Base-by-base conservation (phyloP, 2,329 filamentous ascomycete species). In the Metarhizium guizhouense region DNA sequence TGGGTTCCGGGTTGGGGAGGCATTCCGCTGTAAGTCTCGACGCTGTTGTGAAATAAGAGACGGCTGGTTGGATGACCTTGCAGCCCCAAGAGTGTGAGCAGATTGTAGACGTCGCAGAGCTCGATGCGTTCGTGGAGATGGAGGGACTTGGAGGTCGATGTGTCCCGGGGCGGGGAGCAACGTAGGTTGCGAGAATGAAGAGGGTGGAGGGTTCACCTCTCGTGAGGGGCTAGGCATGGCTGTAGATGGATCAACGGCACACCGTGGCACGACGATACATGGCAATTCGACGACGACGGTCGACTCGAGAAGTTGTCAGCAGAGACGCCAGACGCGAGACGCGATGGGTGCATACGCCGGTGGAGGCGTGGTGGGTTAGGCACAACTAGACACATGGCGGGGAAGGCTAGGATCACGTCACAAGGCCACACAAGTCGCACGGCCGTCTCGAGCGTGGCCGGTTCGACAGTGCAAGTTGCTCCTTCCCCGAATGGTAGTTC, bases 91-190 rank as follows among this genome's bases (percentile, higher is more conserved):
- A 70, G 80, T 76, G 73, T 90, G 87, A 52, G 88, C 87, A 36
- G 88, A 91, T 70, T 90, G 86, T 34, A 90, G 82, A 67, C 86
- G 86, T 62, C 88, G 82, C 58, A 91, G 76, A 50, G 82, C 80
- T 64, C 87, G 82, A 67, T 85, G 82, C 30, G 83, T 83, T 59
- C 83, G 80, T 47, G 85, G 84, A 32, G 84, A 85, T 29, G 82
- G 77, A 58, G 83, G 78, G 51, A 78, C 69, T 63, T 80, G 76
- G 54, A 80, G 72, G 59, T 81, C 74, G 43, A 75, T 70, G 42
- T 70, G 67, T 56, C 14, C 36, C 38, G 52, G 29, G 53, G 52
- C 32, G 57, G 54, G 25, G 36, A 52, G 34, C 11, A 45, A 45
- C 25, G 51, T 43, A n/a, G 47, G n/a, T n/a, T 43, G 51, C 7